A percentile compares a stretch with the other conserved stretches of the same genome.
Evolutionary conservation across 768 basidiomycete genomes (phyloP).

Genomic region (Termitomyces heimii): DNA sequence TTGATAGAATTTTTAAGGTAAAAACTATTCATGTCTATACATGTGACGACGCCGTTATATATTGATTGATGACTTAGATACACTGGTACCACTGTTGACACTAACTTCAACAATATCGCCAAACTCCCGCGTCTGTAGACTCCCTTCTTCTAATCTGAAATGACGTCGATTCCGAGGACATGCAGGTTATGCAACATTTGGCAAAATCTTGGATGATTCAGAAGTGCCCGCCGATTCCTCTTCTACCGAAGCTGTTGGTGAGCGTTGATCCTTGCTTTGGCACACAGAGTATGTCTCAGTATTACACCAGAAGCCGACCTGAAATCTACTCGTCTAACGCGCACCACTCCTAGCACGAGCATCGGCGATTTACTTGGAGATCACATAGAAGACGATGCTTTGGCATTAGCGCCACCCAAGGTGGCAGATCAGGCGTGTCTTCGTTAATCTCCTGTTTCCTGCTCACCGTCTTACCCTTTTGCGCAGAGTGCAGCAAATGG

Average conservation of each 20-base stretch:
- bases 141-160: background rate
- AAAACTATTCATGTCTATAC: slow-evolving; percentile 11
- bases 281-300: background rate
- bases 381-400: slow-evolving; percentile 48
- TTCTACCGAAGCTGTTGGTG: slow-evolving; percentile 1
- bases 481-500: slow-evolving; percentile 17
- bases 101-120: slow-evolving; percentile 66
- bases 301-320: slow-evolving; percentile 26
- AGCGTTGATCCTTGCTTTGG: background rate
- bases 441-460: background rate
- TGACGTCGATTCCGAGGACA: background rate
- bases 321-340: slow-evolving; percentile 53
- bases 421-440: slow-evolving; percentile 7
- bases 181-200: slow-evolving; percentile 68
- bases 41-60: background rate
- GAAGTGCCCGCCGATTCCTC: slow-evolving; percentile 6
- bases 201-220: slow-evolving; percentile 35
- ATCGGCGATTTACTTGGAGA: slow-evolving; percentile 46
- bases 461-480: background rate
- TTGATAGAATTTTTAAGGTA: slow-evolving; percentile 77
- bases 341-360: slow-evolving; percentile 46
- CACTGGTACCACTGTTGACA: slow-evolving; percentile 69
- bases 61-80: slow-evolving; percentile 39
- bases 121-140: slow-evolving; percentile 63
- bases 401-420: slow-evolving; percentile 49